Evolutionary conservation across 202 grass and related monocot genomes (phyloP).

Genomic region (Carex arenaria): DNA sequence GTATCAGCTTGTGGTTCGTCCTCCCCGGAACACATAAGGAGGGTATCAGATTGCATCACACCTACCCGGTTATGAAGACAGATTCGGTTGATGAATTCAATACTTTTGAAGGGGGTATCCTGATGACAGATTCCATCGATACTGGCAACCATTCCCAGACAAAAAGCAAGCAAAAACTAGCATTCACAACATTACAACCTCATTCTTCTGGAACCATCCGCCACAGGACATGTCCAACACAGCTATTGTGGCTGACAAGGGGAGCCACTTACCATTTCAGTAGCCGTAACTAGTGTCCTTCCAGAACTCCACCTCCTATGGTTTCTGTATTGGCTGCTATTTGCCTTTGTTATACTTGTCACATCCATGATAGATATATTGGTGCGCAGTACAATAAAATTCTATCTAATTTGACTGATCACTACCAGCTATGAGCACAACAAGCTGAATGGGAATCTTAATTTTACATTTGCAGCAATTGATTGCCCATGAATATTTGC

Average conservation of each 20-base stretch:
- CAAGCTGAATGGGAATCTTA: not conserved
- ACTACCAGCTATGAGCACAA: not conserved
- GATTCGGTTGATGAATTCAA: too few relatives aligned
- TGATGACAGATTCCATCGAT: conserved; percentile 67
- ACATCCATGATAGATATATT: not conserved
- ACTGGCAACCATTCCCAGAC: conserved; percentile 78
- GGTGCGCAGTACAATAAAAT: not conserved
- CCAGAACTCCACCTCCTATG: conserved; percentile 42
- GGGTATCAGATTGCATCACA: too few relatives aligned
- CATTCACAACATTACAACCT: conserved; percentile 64
- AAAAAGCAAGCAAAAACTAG: conserved; percentile 52
- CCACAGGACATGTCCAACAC: conserved; percentile 62
- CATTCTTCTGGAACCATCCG: conserved; percentile 87
- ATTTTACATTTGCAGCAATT: not conserved
- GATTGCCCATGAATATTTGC: not conserved
- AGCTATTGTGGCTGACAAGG: conserved; percentile 59
- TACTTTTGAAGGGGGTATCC: conserved; percentile 6
- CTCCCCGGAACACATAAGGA: too few relatives aligned
- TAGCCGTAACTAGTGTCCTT: conserved; percentile 64
- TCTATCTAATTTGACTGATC: not conserved
- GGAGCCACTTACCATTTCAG: conserved; percentile 46
- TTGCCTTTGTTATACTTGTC: not conserved
- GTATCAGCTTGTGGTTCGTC: too few relatives aligned
- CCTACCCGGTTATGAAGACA: too few relatives aligned
- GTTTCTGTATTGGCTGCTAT: not conserved